Evolutionary conservation across 2,329 filamentous ascomycete genomes (phyloP).

Genomic region (Aspergillus bombycis): DNA sequence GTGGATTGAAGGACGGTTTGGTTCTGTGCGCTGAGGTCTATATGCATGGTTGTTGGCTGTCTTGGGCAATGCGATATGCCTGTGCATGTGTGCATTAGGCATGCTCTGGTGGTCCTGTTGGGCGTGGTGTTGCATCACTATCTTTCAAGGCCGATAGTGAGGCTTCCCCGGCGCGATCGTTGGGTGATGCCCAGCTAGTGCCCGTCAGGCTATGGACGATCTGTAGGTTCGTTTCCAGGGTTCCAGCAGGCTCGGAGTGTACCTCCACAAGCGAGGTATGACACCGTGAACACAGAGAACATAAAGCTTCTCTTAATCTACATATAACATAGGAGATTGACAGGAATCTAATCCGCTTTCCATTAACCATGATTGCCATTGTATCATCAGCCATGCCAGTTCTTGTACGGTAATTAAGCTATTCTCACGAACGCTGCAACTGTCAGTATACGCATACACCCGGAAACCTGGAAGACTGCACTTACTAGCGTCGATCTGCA

Average conservation of each 20-base stretch:
- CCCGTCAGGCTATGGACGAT: background rate
- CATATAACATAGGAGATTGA: background rate
- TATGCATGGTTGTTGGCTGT: background rate
- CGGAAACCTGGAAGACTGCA: background rate
- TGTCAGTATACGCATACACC: slow-evolving; percentile 14
- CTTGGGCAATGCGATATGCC: background rate
- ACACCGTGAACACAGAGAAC: background rate
- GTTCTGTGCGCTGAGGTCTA: background rate
- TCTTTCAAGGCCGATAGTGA: background rate
- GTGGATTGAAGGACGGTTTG: background rate
- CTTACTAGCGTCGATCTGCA: slow-evolving; percentile 93
- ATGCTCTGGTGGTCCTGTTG: no score
- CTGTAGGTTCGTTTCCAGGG: background rate
- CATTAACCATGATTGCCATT: slow-evolving; percentile 3
- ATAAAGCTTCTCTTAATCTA: background rate
- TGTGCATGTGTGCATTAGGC: background rate
- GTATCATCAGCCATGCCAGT: background rate
- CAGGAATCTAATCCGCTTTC: background rate
- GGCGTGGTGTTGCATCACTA: no score
- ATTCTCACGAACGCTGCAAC: slow-evolving; percentile 35
- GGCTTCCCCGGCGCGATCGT: background rate
- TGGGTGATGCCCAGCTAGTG: background rate
- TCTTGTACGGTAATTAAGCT: slow-evolving; percentile 1
- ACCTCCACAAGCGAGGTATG: background rate
- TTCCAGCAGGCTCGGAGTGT: background rate